Base-by-base conservation (phyloP, 2,329 filamentous ascomycete species). In the Fusarium nematophilum region DNA sequence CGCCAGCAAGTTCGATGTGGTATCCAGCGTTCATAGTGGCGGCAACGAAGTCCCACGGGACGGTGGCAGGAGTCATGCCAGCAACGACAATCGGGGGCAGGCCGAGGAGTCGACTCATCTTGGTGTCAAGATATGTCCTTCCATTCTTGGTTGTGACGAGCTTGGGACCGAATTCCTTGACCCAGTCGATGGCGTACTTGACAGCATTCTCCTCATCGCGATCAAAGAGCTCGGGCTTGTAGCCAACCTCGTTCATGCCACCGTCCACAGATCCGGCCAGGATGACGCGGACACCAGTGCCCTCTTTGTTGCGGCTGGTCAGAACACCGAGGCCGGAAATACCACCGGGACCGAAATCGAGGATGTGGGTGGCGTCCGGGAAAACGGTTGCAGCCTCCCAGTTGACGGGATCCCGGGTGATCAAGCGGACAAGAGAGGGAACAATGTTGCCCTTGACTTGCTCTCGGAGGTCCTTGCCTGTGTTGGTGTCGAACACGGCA, bases 291-390 rank as follows among this genome's bases (percentile, higher is more conserved):
- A 99, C 95, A 70, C 95, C 95, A 53, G 93, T 98, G 62, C 95
- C 95, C 76, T 99, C 96, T 82, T 99, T 99, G 85, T 98, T 99
- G 70, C 95, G 92, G 83, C 96, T 98, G 53, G 95, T 99, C 62
- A 99, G 82, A 38, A 96, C 91, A 72, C 95, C 96, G 17, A 99
- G 88, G 63, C 96, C 96, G 18, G 95, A 99, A 64, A 98, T 95
- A 60, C 95, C 96, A 71, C 95, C 95, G 17, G 95, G 95, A 39
- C 96, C 95, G 69, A 99, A 98, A 79, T 99, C 95, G 46, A 99
- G 81, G 52, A 99, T 91, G 74, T 99, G 95, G 4, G 94, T 97
- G 15, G 95, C 95, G 17, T 87, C 84, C 4, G 92, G 89, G 81
- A 99, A 98, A 49, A 91, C 85, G 1, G 95, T 99, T 1, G 95